Percentiles rank a stretch among this genome's conserved stretches.
phyloP scores from a whole-genome alignment of 2,329 filamentous ascomycete genomes.

The Emmonsia crescens region DNA sequence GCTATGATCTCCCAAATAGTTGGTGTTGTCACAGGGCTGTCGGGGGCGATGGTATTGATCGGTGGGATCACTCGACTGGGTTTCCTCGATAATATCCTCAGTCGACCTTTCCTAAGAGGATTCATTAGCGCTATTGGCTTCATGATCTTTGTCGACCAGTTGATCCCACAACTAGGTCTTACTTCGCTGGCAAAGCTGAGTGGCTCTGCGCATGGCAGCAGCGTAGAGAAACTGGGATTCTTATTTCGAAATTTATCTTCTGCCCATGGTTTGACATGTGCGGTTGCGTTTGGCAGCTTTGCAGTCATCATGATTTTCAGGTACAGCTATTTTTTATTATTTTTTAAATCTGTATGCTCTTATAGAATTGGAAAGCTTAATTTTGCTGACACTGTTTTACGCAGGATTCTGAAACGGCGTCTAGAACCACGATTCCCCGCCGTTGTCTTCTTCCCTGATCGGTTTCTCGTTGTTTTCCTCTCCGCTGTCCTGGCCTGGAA shows the following conservation, averaged over 20 bases:
- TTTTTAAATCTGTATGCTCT: too few relatives aligned
- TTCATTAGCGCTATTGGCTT: constrained; percentile 97
- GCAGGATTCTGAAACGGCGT: constrained; percentile 66
- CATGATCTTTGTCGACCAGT: constrained; percentile 89
- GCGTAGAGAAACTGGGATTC: constrained; percentile 74
- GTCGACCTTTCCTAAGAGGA: constrained; percentile 79
- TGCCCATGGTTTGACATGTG: constrained; percentile 62
- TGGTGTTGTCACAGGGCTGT: constrained; percentile 77
- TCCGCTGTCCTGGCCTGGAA: constrained; percentile 70
- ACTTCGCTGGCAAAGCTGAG: constrained; percentile 50
- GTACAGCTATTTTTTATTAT: constrained; percentile 36
- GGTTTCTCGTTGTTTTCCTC: constrained; percentile 77
- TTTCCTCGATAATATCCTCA: constrained; percentile 89
- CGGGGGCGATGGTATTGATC: constrained; percentile 77
- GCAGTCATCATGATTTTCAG: constrained; percentile 80
- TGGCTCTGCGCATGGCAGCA: constrained; percentile 67
- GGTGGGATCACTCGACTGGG: constrained; percentile 77
- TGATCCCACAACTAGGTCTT: constrained; percentile 82
- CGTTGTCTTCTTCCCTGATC: constrained; percentile 83
- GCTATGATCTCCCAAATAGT: constrained; percentile 70
- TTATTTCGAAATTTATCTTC: constrained; percentile 55
- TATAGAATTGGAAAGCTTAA: neutral
- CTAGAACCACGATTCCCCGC: constrained; percentile 68
- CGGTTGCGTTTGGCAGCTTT: constrained; percentile 70
- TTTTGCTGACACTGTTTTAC: neutral